phyloP scores from a whole-genome alignment of 306 rosid species.

The Styphnolobium japonicum region DNA sequence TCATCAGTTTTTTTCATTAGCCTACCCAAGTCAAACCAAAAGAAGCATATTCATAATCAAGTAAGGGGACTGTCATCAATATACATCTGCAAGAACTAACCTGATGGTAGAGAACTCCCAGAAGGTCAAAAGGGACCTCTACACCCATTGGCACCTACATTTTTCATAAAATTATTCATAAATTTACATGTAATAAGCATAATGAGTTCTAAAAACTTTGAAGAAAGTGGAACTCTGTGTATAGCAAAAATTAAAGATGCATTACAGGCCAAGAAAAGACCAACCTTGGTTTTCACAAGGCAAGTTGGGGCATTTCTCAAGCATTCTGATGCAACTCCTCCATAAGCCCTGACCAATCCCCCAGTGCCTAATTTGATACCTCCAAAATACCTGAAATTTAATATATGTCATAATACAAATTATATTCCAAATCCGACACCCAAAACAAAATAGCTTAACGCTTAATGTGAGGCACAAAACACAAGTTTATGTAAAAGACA shows the following conservation, averaged over 20 bases:
- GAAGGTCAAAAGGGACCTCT: slow-evolving; percentile 79
- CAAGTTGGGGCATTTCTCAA: slow-evolving; percentile 74
- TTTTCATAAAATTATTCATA: slow-evolving; percentile 3
- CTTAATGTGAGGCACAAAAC: background rate
- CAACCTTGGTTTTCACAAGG: slow-evolving; percentile 82
- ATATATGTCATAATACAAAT: background rate
- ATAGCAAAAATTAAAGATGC: slow-evolving; percentile 3
- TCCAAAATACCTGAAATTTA: slow-evolving; percentile 67
- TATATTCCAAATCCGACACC: slow-evolving; percentile 8
- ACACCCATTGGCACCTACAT: slow-evolving; percentile 83
- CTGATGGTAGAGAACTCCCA: slow-evolving; percentile 83
- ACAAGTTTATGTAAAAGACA: background rate
- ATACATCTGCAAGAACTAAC: slow-evolving; percentile 40
- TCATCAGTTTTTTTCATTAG: background rate
- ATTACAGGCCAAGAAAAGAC: slow-evolving; percentile 19
- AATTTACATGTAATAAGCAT: background rate
- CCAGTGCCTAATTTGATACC: slow-evolving; percentile 94
- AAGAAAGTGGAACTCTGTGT: background rate
- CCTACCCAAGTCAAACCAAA: slow-evolving; percentile 22
- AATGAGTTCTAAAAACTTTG: background rate
- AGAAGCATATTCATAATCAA: slow-evolving; percentile 14
- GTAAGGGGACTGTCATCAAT: background rate
- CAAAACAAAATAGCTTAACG: slow-evolving; percentile 4
- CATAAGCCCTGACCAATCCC: slow-evolving; percentile 91
- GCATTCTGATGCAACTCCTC: slow-evolving; percentile 93